Conservation (phyloP, 495 filamentous ascomycete species). For the Podospora comata region DNA sequence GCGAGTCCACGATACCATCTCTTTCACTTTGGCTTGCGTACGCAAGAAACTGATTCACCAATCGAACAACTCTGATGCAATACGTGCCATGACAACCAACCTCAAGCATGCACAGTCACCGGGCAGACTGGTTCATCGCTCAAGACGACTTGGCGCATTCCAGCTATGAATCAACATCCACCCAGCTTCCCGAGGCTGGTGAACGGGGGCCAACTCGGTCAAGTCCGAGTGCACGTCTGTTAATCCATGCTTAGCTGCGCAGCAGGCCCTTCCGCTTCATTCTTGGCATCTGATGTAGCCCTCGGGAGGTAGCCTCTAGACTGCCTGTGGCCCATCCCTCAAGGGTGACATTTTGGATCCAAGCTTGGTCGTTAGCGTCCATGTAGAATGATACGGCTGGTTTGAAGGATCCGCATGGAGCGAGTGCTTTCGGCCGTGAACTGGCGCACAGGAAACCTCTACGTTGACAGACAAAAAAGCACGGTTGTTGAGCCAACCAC, state of each 20-base stretch:
- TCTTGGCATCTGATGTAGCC: background rate
- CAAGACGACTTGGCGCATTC: background rate
- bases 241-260: background rate
- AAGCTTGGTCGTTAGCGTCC: background rate
- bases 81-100: background rate
- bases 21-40: background rate
- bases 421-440: background rate
- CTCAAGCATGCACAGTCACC: background rate
- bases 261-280: background rate
- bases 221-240: background rate
- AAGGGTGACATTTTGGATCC: background rate
- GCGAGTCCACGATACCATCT: background rate
- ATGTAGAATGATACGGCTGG: background rate
- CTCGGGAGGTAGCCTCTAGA: background rate
- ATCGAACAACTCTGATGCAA: background rate
- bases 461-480: background rate
- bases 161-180: background rate
- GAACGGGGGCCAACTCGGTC: background rate
- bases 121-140: background rate
- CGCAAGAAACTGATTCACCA: background rate
- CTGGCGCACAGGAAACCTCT: background rate
- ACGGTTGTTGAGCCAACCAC: background rate
- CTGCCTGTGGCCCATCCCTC: background rate
- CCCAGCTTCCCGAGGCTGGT: background rate
- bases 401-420: background rate